A percentile compares a stretch with the other conserved stretches of the same genome.
These are phyloP conservation scores for Lecanicillium sp. DNA, from an alignment of 2,329 filamentous ascomycete species.

Conservation along the genomic window DNA sequence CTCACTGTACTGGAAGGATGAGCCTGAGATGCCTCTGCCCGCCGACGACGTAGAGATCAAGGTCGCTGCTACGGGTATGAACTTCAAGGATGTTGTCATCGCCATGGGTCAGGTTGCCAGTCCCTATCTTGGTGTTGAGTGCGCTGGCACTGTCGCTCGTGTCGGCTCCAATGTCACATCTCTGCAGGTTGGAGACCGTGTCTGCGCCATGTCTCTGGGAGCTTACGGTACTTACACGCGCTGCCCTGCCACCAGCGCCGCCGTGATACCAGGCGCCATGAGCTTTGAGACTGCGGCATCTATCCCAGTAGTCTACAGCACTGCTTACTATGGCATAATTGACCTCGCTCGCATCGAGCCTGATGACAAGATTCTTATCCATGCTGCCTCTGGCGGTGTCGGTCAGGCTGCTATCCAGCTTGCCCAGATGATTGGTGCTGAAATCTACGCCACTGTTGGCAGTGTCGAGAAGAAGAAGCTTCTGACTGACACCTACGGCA, in stretches of 20 bases:
- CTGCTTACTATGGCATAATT: constrained; percentile 31
- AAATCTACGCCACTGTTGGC: constrained; percentile 34
- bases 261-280: constrained; percentile 28
- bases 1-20: constrained; percentile 31
- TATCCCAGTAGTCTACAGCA: constrained; percentile 30
- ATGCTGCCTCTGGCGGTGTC: constrained; percentile 28
- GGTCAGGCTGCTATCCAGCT: constrained; percentile 31
- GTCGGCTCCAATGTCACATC: constrained; percentile 53
- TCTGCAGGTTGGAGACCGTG: constrained; percentile 63
- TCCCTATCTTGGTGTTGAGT: constrained; percentile 29
- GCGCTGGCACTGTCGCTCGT: constrained; percentile 28
- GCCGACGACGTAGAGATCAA: constrained; percentile 33
- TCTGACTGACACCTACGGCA: constrained; percentile 26
- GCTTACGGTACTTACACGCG: constrained; percentile 25
- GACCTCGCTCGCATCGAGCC: constrained; percentile 27
- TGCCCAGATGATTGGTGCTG: constrained; percentile 27
- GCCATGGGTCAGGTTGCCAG: constrained; percentile 29
- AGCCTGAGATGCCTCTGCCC: constrained; percentile 18
- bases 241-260: constrained; percentile 23
- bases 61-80: constrained; percentile 34
- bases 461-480: constrained; percentile 28
- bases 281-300: constrained; percentile 29
- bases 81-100: constrained; percentile 37
- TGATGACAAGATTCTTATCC: constrained; percentile 31
- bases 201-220: constrained; percentile 43